Conservation (phyloP, 1,284 basidiomycete species). For the Rhodotorula sp. region DNA sequence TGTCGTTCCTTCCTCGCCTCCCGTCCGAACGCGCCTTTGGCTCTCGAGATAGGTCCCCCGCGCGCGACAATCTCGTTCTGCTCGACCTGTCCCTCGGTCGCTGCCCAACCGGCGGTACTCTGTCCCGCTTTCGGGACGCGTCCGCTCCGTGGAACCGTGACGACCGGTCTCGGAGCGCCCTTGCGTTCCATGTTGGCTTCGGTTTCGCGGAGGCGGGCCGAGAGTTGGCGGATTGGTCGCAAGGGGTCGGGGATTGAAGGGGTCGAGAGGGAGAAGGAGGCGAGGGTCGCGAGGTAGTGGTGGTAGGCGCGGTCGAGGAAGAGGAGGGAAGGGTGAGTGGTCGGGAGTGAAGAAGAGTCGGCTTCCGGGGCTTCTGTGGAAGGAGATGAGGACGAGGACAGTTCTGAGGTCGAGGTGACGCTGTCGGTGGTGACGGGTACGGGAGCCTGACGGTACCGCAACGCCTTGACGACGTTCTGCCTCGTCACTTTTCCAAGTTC, state of each 20-base stretch:
- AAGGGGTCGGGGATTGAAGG: conserved; percentile 12
- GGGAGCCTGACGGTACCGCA: conserved; percentile 20
- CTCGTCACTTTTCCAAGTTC: conserved; percentile 24
- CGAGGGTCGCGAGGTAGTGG: conserved; percentile 40
- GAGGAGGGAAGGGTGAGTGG: conserved; percentile 18
- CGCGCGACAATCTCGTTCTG: background rate
- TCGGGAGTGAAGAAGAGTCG: background rate
- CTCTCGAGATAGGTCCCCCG: conserved; percentile 29
- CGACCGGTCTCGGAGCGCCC: conserved; percentile 25
- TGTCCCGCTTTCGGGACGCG: conserved; percentile 27
- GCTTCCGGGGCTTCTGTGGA: background rate
- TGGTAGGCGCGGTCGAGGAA: conserved; percentile 41
- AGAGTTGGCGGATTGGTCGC: conserved; percentile 29
- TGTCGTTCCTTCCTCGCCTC: background rate
- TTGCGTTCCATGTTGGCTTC: conserved; percentile 17
- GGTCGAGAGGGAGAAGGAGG: conserved; percentile 28
- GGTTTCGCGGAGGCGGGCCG: conserved; percentile 21
- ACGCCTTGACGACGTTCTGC: conserved; percentile 36
- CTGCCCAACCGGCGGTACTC: conserved; percentile 18
- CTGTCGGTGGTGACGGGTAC: conserved; percentile 3
- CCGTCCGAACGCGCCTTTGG: conserved; percentile 21
- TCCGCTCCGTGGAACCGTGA: conserved; percentile 30
- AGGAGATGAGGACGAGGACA: background rate
- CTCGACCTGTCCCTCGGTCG: background rate
- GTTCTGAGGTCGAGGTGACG: background rate